phyloP scores from a whole-genome alignment of 441 rosid species.

The Bruguiera hainesii region DNA sequence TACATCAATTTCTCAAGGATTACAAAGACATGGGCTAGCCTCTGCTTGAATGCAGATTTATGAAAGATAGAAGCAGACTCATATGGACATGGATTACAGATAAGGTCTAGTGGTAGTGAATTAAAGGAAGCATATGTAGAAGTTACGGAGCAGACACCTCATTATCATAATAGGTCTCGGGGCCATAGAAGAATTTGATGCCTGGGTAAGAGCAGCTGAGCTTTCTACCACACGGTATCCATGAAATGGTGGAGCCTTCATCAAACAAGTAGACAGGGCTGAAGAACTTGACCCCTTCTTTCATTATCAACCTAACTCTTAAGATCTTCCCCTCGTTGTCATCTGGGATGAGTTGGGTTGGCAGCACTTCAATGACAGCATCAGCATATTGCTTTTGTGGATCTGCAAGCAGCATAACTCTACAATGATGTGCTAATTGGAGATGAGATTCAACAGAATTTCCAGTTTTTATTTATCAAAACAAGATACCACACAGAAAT shows the following conservation, averaged over 20 bases:
- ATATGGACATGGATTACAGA: too few species aligned
- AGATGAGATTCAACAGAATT: too few species aligned
- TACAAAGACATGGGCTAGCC: too few species aligned
- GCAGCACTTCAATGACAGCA: constrained; percentile 92
- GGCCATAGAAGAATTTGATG: constrained; percentile 80
- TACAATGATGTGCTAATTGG: background rate
- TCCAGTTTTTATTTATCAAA: too few species aligned
- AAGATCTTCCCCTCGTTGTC: constrained; percentile 91
- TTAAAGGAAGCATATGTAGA: background rate
- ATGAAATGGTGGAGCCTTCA: constrained; percentile 86
- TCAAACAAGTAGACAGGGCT: constrained; percentile 89
- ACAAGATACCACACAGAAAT: too few species aligned
- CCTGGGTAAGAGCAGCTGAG: constrained; percentile 99
- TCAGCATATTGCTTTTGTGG: constrained; percentile 95
- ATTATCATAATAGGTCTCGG: constrained; percentile 64
- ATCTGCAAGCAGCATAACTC: constrained; percentile 39
- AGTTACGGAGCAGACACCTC: constrained; percentile 38
- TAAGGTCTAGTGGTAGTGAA: background rate
- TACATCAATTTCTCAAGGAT: too few species aligned
- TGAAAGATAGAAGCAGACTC: too few species aligned
- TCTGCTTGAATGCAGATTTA: too few species aligned
- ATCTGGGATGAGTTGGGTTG: constrained; percentile 80
- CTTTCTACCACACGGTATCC: constrained; percentile 98
- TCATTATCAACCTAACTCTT: constrained; percentile 90
- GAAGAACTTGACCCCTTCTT: constrained; percentile 84